Evolutionary conservation across 495 filamentous ascomycete genomes (phyloP), one percentile per base, ranked within the genome.

Genomic region (Aspergillus bertholletiae): DNA sequence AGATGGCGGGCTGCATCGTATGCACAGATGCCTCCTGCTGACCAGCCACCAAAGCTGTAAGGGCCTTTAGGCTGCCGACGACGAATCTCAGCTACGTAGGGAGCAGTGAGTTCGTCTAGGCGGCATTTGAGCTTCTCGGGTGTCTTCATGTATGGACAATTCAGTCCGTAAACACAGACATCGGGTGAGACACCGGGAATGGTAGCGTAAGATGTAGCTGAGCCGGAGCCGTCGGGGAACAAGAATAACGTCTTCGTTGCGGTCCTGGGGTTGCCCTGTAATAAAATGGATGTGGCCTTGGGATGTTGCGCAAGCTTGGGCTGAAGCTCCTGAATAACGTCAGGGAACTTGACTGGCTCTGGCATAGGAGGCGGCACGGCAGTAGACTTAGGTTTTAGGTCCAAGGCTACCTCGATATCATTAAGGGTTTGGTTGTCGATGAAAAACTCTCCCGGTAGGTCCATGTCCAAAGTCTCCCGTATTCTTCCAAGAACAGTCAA

Each of bases 21-120:
- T 22, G 91, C 91, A 58, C 92, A 86, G 30, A 94, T 89, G 39
- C 92, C 92, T 47, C 92, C 92, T 8, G 90, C 91, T 20, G 86
- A 90, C 92, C 92, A 96, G 15, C 80, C 86, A 48, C 84, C 84
- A 35, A 87, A 69, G 61, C 80, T 74, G 67, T 87, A 87, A 5
- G 84, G 84, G 1, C 90, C 90, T 41, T 84, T 79, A 0, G 92
- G 83, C 72, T 91, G 78, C 28, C 88, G 84, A 55, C 89, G 83
- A 9, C 83, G 85, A 54, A 89, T 87, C 60, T 87, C 78, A 22
- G 80, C 78, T 12, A 86, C 71, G 57, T 84, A 86, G n/a, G 79
- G 72, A 17, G 75, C 72, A 20, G 82, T 81, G 27, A 83, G 68
- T 63, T 76, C 73, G 28, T 84, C 77, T 34, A 88, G 70, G 56